These are phyloP conservation scores for Choricystis sp. DNA, from an alignment of 139 green algal species.

Conservation along the genomic window DNA sequence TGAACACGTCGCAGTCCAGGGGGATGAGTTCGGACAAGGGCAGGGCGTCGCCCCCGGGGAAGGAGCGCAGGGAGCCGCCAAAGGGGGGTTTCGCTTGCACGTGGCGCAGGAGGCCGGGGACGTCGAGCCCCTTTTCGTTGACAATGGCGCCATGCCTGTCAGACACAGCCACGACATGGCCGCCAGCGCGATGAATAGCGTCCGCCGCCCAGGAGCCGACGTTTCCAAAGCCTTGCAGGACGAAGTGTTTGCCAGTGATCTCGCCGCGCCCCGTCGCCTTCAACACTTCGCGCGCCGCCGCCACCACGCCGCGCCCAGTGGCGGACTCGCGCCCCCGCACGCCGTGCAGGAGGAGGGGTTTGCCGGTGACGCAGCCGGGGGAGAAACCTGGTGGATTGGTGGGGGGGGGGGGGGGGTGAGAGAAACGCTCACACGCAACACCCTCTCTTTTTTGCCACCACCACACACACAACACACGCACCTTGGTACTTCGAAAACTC, in stretches of 20 bases:
- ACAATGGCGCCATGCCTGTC: conserved; percentile 31
- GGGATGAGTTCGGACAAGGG: conserved; percentile 5
- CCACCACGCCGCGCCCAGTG: conserved; percentile 49
- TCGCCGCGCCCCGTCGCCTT: conserved; percentile 16
- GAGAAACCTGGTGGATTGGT: conserved; percentile 33
- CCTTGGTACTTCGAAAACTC: conserved; percentile 71
- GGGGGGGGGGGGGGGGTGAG: too few relatives aligned
- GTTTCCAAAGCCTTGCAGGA: conserved; percentile 65
- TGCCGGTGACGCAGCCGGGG: conserved; percentile 69
- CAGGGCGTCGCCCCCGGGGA: conserved; percentile 15
- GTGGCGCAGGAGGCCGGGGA: conserved; percentile 43
- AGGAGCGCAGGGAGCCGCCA: conserved; percentile 24
- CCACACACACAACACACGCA: not conserved
- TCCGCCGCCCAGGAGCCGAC: conserved; percentile 39
- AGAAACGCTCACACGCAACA: too few relatives aligned
- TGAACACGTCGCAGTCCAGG: conserved; percentile 15
- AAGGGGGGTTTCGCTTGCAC: conserved; percentile 10
- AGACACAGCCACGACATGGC: conserved; percentile 38
- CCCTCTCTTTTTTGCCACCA: not conserved
- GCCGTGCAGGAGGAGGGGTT: conserved; percentile 68
- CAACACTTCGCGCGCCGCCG: conserved; percentile 54
- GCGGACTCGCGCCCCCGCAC: conserved; percentile 48
- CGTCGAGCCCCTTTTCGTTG: conserved; percentile 60
- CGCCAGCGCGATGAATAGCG: conserved; percentile 31
- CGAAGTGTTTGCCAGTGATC: conserved; percentile 37